Evolutionary conservation across 2,329 filamentous ascomycete genomes (phyloP).

Genomic region (Lojkania enalia): DNA sequence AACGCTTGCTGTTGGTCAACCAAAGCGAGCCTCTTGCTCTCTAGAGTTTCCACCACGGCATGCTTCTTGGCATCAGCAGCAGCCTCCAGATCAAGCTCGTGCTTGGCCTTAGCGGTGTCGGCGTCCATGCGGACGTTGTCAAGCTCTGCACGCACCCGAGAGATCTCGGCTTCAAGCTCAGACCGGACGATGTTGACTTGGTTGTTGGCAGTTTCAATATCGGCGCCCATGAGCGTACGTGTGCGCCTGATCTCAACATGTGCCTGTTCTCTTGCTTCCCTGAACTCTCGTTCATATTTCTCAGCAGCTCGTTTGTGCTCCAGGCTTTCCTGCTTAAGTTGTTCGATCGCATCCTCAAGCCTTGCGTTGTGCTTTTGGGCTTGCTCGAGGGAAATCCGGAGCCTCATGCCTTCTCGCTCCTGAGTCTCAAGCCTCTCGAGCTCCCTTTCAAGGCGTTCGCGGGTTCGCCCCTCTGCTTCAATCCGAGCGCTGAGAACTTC

Average conservation of each 20-base stretch:
- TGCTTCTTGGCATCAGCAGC: conserved; percentile 69
- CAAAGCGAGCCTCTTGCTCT: conserved; percentile 58
- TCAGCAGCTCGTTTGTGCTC: conserved; percentile 70
- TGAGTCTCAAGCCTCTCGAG: conserved; percentile 52
- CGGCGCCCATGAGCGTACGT: conserved; percentile 75
- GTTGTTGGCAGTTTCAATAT: conserved; percentile 81
- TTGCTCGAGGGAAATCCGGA: conserved; percentile 72
- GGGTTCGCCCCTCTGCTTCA: conserved; percentile 48
- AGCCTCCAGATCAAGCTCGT: conserved; percentile 84
- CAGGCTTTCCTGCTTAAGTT: conserved; percentile 66
- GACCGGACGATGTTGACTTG: conserved; percentile 82
- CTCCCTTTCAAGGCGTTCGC: conserved; percentile 52
- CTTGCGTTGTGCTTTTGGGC: conserved; percentile 63
- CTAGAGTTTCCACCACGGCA: conserved; percentile 58
- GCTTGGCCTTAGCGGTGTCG: conserved; percentile 77
- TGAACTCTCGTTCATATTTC: conserved; percentile 77
- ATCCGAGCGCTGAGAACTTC: conserved; percentile 60
- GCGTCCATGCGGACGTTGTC: conserved; percentile 78
- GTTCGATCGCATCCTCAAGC: conserved; percentile 61
- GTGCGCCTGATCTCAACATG: conserved; percentile 80
- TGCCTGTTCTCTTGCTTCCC: conserved; percentile 79
- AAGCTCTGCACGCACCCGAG: conserved; percentile 71
- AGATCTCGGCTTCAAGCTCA: conserved; percentile 79
- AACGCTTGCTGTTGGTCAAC: conserved; percentile 54
- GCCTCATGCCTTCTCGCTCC: conserved; percentile 76